Evolutionary conservation across 305 asterid species (phyloP).

Genomic region (Andrographis paniculata): DNA sequence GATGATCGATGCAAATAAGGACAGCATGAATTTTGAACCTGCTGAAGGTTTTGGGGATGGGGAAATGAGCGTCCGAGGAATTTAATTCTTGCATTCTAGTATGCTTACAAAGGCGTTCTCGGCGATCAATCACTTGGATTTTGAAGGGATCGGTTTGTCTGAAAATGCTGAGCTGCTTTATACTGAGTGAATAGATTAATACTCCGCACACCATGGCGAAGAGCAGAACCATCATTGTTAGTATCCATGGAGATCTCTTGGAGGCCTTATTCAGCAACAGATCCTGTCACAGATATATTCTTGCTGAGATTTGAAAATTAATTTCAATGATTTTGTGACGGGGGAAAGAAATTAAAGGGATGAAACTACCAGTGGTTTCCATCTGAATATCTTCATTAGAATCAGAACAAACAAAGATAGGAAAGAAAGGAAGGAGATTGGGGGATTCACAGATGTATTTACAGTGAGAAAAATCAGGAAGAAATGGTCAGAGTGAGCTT

Average conservation of each 20-base stretch:
- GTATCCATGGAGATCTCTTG: slow-evolving; percentile 42
- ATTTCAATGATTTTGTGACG: background rate
- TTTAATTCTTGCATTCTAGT: slow-evolving; percentile 27
- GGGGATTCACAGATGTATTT: slow-evolving; percentile 7
- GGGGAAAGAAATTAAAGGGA: no score
- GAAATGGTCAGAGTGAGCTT: slow-evolving; percentile 27
- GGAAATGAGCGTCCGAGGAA: slow-evolving; percentile 51
- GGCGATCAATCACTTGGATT: slow-evolving; percentile 25
- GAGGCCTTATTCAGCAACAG: slow-evolving; percentile 27
- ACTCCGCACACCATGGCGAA: slow-evolving; percentile 42
- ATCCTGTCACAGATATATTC: slow-evolving; percentile 24
- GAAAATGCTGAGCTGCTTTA: slow-evolving; percentile 30
- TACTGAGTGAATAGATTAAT: slow-evolving; percentile 41
- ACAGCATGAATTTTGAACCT: slow-evolving; percentile 27
- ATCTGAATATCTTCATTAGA: slow-evolving; percentile 26
- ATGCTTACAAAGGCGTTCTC: slow-evolving; percentile 23
- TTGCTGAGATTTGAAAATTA: background rate
- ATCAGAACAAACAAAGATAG: background rate
- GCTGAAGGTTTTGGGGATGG: slow-evolving; percentile 51
- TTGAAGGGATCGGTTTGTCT: slow-evolving; percentile 23
- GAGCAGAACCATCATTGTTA: slow-evolving; percentile 38
- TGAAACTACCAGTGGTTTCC: slow-evolving; percentile 29
- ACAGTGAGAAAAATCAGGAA: slow-evolving; percentile 30
- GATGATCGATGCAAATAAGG: background rate
- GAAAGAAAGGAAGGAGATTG: background rate